These are phyloP conservation scores for Oenanthe javanica DNA, from an alignment of 140 eudicot species.

Conservation along the genomic window DNA sequence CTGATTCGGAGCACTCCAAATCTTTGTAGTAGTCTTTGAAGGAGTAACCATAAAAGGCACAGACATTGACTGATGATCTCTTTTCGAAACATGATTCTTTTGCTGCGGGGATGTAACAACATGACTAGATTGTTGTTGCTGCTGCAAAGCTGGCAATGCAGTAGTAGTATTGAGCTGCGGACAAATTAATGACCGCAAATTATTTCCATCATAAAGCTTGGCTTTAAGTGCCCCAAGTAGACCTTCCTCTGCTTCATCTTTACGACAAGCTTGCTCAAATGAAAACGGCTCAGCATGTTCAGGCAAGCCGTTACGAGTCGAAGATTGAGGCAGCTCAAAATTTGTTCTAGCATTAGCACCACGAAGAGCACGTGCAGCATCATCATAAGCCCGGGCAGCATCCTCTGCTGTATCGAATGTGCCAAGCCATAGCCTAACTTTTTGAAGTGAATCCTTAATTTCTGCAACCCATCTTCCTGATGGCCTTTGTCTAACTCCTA, in stretches of 20 bases:
- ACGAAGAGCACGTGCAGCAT: constrained; percentile 49
- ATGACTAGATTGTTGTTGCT: constrained; percentile 1
- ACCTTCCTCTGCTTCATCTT: constrained; percentile 41
- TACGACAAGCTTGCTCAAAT: constrained; percentile 49
- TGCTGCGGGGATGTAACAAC: not conserved
- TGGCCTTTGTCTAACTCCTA: constrained; percentile 62
- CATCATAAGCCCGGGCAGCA: constrained; percentile 53
- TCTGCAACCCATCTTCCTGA: constrained; percentile 70
- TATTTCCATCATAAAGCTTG: constrained; percentile 24
- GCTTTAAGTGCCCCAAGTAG: constrained; percentile 56
- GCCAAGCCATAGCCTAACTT: constrained; percentile 62
- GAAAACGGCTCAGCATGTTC: constrained; percentile 39
- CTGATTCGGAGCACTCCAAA: not conserved
- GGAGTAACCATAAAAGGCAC: not conserved
- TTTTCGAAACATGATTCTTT: not conserved
- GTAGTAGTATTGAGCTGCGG: constrained; percentile 19
- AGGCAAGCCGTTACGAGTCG: constrained; percentile 10
- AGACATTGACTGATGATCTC: not conserved
- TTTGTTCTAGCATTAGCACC: constrained; percentile 57
- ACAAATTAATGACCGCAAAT: not conserved
- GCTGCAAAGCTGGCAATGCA: not conserved
- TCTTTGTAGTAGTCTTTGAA: not conserved
- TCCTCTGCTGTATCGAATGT: constrained; percentile 63
- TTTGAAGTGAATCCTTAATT: constrained; percentile 57
- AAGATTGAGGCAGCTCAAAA: constrained; percentile 34